These are phyloP conservation scores for Filobasidium wieringae DNA, from an alignment of 768 basidiomycete species.

Conservation along the genomic window DNA sequence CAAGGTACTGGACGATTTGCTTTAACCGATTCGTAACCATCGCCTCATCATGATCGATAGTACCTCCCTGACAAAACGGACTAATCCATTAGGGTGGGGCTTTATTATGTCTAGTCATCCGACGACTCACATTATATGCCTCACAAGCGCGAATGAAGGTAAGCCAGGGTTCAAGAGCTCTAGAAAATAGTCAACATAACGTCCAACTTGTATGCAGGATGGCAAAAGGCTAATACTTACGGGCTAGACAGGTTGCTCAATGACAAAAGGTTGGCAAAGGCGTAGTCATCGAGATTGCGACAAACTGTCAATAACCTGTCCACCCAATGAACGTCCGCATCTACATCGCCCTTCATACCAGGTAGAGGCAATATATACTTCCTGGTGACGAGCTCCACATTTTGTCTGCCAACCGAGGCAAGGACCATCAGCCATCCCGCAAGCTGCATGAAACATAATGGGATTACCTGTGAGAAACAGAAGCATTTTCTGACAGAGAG, in stretches of 20 bases:
- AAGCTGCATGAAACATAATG: background rate
- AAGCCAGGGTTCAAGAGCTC: constrained; percentile 48
- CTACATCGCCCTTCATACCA: constrained; percentile 46
- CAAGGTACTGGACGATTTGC: constrained; percentile 47
- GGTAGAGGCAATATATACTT: constrained; percentile 76
- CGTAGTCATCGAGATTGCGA: constrained; percentile 52
- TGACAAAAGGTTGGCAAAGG: constrained; percentile 49
- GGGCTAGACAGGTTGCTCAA: constrained; percentile 54
- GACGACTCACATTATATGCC: constrained; percentile 61
- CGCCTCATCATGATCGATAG: constrained; percentile 75
- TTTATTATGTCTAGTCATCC: background rate
- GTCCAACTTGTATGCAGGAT: background rate
- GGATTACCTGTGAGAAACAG: constrained; percentile 51
- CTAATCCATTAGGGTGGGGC: background rate
- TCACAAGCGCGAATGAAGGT: constrained; percentile 62
- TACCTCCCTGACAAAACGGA: constrained; percentile 64
- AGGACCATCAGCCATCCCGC: background rate
- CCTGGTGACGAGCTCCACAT: constrained; percentile 57
- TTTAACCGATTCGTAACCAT: constrained; percentile 49
- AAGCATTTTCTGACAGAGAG: constrained; percentile 43
- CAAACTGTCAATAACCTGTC: constrained; percentile 66
- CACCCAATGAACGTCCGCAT: constrained; percentile 58
- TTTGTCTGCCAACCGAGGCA: constrained; percentile 41
- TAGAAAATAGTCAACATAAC: constrained; percentile 47
- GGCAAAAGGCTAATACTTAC: constrained; percentile 43